These are phyloP conservation scores for Pseudonitzschia delicatissima DNA, from an alignment of 108 stramenopile species.

Conservation along the genomic window DNA sequence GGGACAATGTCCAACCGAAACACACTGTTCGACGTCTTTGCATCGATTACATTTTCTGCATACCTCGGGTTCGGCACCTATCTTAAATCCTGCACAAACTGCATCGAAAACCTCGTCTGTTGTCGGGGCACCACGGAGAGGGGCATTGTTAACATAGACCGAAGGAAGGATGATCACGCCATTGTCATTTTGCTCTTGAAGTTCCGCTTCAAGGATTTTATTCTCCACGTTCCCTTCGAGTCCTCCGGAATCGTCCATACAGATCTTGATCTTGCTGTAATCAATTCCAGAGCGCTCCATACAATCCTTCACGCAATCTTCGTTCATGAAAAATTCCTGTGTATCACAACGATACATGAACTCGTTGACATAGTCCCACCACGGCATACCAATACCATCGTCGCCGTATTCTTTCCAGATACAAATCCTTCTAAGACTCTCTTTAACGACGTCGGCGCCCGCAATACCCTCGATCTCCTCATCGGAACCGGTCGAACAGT, in stretches of 20 bases:
- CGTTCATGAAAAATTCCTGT: constrained; percentile 29
- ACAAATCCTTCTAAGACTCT: constrained; percentile 59
- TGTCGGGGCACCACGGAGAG: constrained; percentile 78
- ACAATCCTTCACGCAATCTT: constrained; percentile 49
- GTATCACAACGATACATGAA: constrained; percentile 43
- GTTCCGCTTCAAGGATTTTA: constrained; percentile 65
- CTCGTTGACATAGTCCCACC: constrained; percentile 69
- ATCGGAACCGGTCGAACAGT: constrained; percentile 74
- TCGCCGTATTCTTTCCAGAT: constrained; percentile 53
- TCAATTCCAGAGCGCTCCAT: constrained; percentile 40
- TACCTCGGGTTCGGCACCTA: constrained; percentile 71
- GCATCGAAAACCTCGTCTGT: constrained; percentile 78
- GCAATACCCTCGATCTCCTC: constrained; percentile 48
- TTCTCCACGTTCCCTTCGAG: constrained; percentile 40
- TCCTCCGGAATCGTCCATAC: constrained; percentile 65
- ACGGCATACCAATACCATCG: constrained; percentile 36
- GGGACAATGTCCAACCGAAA: constrained; percentile 20
- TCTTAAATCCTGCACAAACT: constrained; percentile 85
- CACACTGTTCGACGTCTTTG: constrained; percentile 29
- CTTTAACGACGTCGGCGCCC: constrained; percentile 63
- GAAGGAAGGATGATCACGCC: constrained; percentile 85
- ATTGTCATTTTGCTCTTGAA: constrained; percentile 41
- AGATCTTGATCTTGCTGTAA: constrained; percentile 34
- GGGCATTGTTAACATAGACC: constrained; percentile 84
- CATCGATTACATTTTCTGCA: constrained; percentile 48